Evolutionary conservation across 306 rosid genomes (phyloP), one percentile per base, ranked within the genome.

Genomic region (Astragalus membranaceus): DNA sequence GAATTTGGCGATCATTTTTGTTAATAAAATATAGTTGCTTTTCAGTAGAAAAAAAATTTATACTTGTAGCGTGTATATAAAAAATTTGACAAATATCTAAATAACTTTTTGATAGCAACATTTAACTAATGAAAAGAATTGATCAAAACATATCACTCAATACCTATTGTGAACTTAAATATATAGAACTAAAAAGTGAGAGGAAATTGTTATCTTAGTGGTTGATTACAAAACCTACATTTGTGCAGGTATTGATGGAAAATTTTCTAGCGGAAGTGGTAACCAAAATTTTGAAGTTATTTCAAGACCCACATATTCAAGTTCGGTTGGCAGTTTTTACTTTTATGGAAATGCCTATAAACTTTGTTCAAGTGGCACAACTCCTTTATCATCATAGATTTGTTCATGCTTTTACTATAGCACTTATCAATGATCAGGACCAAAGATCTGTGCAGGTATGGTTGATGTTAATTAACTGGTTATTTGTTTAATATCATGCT

Each of bases 261-360:
- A 44, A 73, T 44, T 83, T 74, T 83, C 53, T 62, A 14, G 77
- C 7, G 15, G 74, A 55, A 68, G 50, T 62, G 49, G 70, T 83
- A 12, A 59, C 52, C n/a, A 76, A 63, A 72, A 33, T 79, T 67
- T 61, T 83, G 72, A 73, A 68, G 59, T 43, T 41, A 57, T 72
- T 76, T 60, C 77, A 73, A 72, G 87, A 79, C 37, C 33, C 82
- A 5, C 67, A 83, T 67, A 59, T 69, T 62, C 63, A 69, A 50
- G 84, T 83, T 83, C 80, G 84, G 62, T 43, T 50, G 75, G 82
- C 82, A 62, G 76, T 79, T 68, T 83, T 79, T 11, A 67, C 43
- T 39, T 79, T 83, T 50, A 75, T 83, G 87, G 52, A 42, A 44
- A 67, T 39, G 53, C 81, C 84, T 4, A 50, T 80, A 26, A 76